phyloP scores from a whole-genome alignment of 2,329 filamentous ascomycete species.

The Cercospora janseana region DNA sequence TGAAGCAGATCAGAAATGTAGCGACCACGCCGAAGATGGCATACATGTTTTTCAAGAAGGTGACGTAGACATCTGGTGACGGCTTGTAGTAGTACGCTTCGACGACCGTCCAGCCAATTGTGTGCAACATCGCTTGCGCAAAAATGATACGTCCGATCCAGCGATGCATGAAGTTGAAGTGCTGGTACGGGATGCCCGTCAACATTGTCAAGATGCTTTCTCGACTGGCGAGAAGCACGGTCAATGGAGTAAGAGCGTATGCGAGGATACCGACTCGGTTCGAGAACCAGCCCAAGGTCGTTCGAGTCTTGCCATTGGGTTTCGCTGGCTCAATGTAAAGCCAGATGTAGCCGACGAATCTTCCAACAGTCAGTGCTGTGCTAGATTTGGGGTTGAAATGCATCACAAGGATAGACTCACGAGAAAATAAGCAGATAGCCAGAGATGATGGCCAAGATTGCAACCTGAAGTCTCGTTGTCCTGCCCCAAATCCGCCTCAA shows the following conservation, averaged over 20 bases:
- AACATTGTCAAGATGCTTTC: conserved; percentile 68
- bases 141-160: conserved; percentile 75
- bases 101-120: conserved; percentile 67
- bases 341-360: conserved; percentile 46
- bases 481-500: too few relatives aligned
- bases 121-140: conserved; percentile 65
- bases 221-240: conserved; percentile 64
- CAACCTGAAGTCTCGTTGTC: too few relatives aligned
- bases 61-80: conserved; percentile 58
- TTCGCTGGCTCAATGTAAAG: too few relatives aligned
- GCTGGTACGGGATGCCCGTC: conserved; percentile 69
- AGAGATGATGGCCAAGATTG: too few relatives aligned
- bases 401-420: too few relatives aligned
- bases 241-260: conserved; percentile 71
- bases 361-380: too few relatives aligned
- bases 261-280: conserved; percentile 69
- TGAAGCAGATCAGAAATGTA: conserved; percentile 60
- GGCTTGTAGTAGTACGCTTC: conserved; percentile 68
- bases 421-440: too few relatives aligned
- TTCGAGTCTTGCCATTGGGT: conserved; percentile 67
- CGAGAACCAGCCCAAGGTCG: conserved; percentile 64
- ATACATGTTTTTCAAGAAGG: conserved; percentile 63
- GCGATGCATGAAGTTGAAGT: conserved; percentile 74
- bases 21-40: conserved; percentile 73
- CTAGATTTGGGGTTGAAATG: too few relatives aligned